Base-by-base conservation (phyloP, 306 rosid species). In the Cicer chorassanicum region DNA sequence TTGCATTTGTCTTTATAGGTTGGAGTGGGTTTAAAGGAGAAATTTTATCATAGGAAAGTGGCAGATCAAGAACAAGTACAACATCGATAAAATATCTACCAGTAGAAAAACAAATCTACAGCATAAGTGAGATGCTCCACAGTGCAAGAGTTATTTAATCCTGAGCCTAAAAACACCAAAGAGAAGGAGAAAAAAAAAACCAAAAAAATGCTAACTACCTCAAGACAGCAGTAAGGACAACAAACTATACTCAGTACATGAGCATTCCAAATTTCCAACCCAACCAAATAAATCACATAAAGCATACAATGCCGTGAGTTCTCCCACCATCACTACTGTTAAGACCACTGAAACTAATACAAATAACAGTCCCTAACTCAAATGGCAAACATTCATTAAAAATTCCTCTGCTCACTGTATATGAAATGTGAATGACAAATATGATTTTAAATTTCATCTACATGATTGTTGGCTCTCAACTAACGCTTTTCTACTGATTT, bases 31-130 rank as follows among this genome's bases (percentile, higher is more conserved):
- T 65, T 65, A 65, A 42, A 10, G 46, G 46, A 38, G 5, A 65
- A 5, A 15, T 42, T 65, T 18, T 18, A 65, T 65, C 36, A 18
- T 65, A 65, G 39, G 36, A 65, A 41, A 42, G 70, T 41, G 70
- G 34, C 14, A 43, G 70, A 16, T 16, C 7, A 18, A 42, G 70
- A 16, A 42, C 7, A 18, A 42, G 15, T 42, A 65, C 42, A 8
- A 40, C 11, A 42, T 1, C 4, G 21, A 63, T 9, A 19, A 42
- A n/a, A 65, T 65, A 10, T 42, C 50, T 8, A 15, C 5, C 38
- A 5, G 51, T 41, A 65, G 70, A 16, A 19, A n/a, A 40, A 41
- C 7, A 16, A 42, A 18, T 10, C 39, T 43, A 41, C 53, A 65
- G 9, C 29, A 10, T 34, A 43, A 39, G 29, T 8, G 48, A 62